These are phyloP conservation scores for Alternaria novae-zelandiae DNA, from an alignment of 2,329 filamentous ascomycete genomes.

Conservation along the genomic window DNA sequence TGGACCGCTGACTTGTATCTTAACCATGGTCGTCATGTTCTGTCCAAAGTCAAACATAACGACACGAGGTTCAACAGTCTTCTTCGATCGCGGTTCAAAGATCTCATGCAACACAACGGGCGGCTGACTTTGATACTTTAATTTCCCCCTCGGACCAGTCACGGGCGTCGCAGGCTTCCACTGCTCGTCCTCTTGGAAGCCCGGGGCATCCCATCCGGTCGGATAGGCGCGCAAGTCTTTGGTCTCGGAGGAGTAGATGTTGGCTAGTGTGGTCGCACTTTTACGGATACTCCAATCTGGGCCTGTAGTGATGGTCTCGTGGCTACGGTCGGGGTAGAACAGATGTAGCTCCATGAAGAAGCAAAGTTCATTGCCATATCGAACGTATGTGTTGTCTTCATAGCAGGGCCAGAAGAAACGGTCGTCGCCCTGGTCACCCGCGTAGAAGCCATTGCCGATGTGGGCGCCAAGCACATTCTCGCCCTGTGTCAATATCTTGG, in stretches of 20 bases:
- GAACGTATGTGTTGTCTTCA: constrained; percentile 51
- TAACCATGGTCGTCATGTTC: constrained; percentile 44
- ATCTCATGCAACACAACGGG: constrained; percentile 49
- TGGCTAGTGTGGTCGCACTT: constrained; percentile 50
- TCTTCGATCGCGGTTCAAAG: constrained; percentile 36
- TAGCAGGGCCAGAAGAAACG: constrained; percentile 55
- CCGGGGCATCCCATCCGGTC: constrained; percentile 35
- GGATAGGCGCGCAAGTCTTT: constrained; percentile 48
- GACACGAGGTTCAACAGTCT: constrained; percentile 27
- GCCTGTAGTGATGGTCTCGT: constrained; percentile 47
- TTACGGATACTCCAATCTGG: constrained; percentile 49
- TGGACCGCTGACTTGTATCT: constrained; percentile 32
- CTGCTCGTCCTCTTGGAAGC: constrained; percentile 31
- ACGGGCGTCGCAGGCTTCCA: constrained; percentile 48
- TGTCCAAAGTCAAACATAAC: constrained; percentile 44
- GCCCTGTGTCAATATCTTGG: constrained; percentile 37
- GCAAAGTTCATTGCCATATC: constrained; percentile 47
- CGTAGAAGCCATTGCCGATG: constrained; percentile 55
- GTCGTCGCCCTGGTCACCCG: constrained; percentile 50
- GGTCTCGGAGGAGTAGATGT: constrained; percentile 52
- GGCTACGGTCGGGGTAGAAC: constrained; percentile 47
- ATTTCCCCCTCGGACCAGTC: constrained; percentile 49
- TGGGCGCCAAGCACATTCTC: constrained; percentile 49
- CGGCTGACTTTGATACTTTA: constrained; percentile 51
- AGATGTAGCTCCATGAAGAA: constrained; percentile 52